Conservation (phyloP, 2,329 filamentous ascomycete genomes). For the Ceratocystis diversiconidia region DNA sequence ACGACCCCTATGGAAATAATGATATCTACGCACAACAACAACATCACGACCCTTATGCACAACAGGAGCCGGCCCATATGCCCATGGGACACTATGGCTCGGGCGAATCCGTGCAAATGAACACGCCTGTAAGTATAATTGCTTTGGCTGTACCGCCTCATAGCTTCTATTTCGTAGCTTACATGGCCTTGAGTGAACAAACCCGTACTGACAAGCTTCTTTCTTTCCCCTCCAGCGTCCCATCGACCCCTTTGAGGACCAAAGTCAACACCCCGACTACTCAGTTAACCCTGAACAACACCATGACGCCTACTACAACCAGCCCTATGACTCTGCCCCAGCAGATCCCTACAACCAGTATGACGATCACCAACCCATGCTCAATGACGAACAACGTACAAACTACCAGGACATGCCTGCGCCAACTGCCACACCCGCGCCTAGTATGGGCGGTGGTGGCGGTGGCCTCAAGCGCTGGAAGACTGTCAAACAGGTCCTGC, state of each 20-base stretch:
- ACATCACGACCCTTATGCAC: constrained; percentile 13
- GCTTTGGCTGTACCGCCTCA: not conserved
- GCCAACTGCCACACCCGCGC: constrained; percentile 23
- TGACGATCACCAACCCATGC: constrained; percentile 61
- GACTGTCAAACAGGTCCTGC: constrained; percentile 94
- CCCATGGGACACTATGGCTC: constrained; percentile 27
- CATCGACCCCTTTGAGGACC: constrained; percentile 34
- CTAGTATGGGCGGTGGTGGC: constrained; percentile 19
- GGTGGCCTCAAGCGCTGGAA: constrained; percentile 72
- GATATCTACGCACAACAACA: constrained; percentile 32
- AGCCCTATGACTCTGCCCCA: constrained; percentile 48
- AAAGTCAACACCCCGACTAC: constrained; percentile 48
- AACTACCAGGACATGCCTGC: constrained; percentile 38
- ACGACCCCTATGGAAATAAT: constrained; percentile 40
- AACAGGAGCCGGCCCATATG: constrained; percentile 3
- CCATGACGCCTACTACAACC: constrained; percentile 74
- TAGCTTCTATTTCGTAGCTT: constrained; percentile 17
- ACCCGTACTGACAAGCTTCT: not conserved
- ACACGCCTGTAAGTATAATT: constrained; percentile 59
- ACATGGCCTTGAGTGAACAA: not conserved
- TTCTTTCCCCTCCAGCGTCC: constrained; percentile 31
- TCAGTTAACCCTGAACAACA: constrained; percentile 69
- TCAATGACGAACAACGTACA: constrained; percentile 45
- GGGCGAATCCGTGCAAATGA: constrained; percentile 64
- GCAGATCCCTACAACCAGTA: constrained; percentile 50